phyloP scores from a whole-genome alignment of 2,329 filamentous ascomycete genomes.

The Dactylellina sp. region DNA sequence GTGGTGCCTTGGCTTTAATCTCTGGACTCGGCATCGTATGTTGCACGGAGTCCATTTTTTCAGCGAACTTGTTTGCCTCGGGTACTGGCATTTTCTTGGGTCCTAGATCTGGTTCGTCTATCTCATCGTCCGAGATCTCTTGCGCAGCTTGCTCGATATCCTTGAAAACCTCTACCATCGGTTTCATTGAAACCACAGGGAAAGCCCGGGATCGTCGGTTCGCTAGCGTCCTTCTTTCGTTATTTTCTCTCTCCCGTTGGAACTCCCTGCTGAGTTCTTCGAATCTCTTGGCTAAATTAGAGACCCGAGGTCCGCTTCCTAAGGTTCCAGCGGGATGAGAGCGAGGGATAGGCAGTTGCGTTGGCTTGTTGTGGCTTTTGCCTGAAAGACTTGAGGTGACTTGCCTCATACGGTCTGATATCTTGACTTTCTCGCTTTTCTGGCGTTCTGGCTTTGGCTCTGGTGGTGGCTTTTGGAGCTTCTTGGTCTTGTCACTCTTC shows the following conservation, averaged over 20 bases:
- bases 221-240: conserved; percentile 83
- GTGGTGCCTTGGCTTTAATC: conserved; percentile 18
- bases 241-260: conserved; percentile 84
- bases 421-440: conserved; percentile 57
- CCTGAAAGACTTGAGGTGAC: conserved; percentile 53
- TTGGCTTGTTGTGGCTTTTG: conserved; percentile 45
- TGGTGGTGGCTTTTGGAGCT: conserved; percentile 41
- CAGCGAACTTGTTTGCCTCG: conserved; percentile 58
- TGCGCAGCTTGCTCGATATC: conserved; percentile 93
- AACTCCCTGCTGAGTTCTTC: conserved; percentile 97
- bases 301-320: conserved; percentile 81
- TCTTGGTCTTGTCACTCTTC: conserved; percentile 55
- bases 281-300: conserved; percentile 92
- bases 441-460: conserved; percentile 50
- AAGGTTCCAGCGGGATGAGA: conserved; percentile 63
- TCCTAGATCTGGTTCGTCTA: conserved; percentile 51
- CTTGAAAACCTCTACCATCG: conserved; percentile 94
- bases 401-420: conserved; percentile 53
- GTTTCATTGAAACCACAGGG: conserved; percentile 90
- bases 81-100: conserved; percentile 58
- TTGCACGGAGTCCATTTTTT: conserved; percentile 54
- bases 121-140: conserved; percentile 67
- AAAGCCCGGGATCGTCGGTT: conserved; percentile 84
- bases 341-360: conserved; percentile 45
- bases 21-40: conserved; percentile 54